Evolutionary conservation across 768 basidiomycete genomes (phyloP).

Genomic region (Vararia minispora): DNA sequence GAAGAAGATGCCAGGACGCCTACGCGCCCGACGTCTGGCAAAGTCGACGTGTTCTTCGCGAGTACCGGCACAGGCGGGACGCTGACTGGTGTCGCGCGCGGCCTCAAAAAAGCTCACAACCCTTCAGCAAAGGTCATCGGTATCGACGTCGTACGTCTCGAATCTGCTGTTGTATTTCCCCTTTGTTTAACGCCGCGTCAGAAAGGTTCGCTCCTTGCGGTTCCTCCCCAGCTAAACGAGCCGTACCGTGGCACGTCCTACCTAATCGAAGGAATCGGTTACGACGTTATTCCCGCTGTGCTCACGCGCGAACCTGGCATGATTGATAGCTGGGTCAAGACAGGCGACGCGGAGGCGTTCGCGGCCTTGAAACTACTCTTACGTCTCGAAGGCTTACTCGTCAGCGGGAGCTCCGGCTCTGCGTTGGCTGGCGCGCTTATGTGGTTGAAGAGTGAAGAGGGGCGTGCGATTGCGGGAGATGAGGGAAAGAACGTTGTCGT

Average conservation of each 20-base stretch:
- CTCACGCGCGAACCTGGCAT: slow-evolving; percentile 49
- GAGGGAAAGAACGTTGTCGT: slow-evolving; percentile 82
- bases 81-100: slow-evolving; percentile 75
- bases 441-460: slow-evolving; percentile 68
- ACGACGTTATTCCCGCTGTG: slow-evolving; percentile 86
- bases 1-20: slow-evolving; percentile 49
- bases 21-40: slow-evolving; percentile 49
- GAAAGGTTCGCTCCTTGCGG: slow-evolving; percentile 83
- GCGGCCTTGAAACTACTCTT: slow-evolving; percentile 64
- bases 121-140: slow-evolving; percentile 63
- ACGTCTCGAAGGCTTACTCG: slow-evolving; percentile 76
- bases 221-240: slow-evolving; percentile 53
- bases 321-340: slow-evolving; percentile 79
- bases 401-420: slow-evolving; percentile 91
- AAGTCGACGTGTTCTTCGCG: slow-evolving; percentile 74
- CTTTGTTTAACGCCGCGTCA: slow-evolving; percentile 18
- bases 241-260: slow-evolving; percentile 44
- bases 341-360: slow-evolving; percentile 72
- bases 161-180: background rate
- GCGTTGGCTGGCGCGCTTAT: slow-evolving; percentile 65
- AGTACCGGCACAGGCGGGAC: slow-evolving; percentile 96
- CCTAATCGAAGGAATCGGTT: slow-evolving; percentile 92
- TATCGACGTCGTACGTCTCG: slow-evolving; percentile 79
- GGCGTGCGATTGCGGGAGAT: slow-evolving; percentile 47
- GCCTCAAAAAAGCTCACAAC: slow-evolving; percentile 73